Evolutionary conservation across 257 asterid genomes (phyloP), one percentile per base, ranked within the genome.

Genomic region (Nicotiana noctiflora): DNA sequence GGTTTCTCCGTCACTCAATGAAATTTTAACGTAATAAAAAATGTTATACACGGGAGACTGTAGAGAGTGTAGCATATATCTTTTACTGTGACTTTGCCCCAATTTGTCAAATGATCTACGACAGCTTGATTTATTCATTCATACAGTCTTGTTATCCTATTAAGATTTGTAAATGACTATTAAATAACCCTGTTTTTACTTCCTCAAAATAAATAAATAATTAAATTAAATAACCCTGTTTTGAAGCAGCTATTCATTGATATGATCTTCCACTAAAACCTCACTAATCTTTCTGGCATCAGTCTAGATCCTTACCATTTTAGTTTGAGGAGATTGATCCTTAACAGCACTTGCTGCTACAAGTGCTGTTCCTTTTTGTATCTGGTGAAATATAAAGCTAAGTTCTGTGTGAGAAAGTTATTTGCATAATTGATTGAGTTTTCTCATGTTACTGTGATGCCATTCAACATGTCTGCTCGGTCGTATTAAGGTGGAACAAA

Each of bases 401-500:
- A 6, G 15, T 21, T 44, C 78, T 72, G 21, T 72, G 40, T 72
- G 15, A 46, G 77, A 68, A 52, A 72, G 37, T 72, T 14, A 23
- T 1, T 18, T 72, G 25, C 60, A 29, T 52, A 61, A 79, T 66
- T 80, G 80, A 44, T 49, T 77, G 75, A 65, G 19, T 77, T 57
- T 70, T 23, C 10, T 31, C 46, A 44, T 81, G 78, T 72, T 72
- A 72, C 44, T 64, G 25, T 79, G 27, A 63, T 62, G 77, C 27
- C 63, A 8, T 64, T 49, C 82, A 49, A 49, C 61, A 44, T 64
- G 27, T 59, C 62, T 77, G 86, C 76, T 64, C 82, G 70, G 44
- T 60, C 81, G 51, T 76, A 82, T 87, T 56, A 60, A 93, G 98
- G 98, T 95, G 98, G 98, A 95, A 93, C 84, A 92, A 91, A 87